Evolutionary conservation across 1,284 basidiomycete species (phyloP), one percentile per base, ranked within the genome.

Genomic region (Laetiporus sulphureus): DNA sequence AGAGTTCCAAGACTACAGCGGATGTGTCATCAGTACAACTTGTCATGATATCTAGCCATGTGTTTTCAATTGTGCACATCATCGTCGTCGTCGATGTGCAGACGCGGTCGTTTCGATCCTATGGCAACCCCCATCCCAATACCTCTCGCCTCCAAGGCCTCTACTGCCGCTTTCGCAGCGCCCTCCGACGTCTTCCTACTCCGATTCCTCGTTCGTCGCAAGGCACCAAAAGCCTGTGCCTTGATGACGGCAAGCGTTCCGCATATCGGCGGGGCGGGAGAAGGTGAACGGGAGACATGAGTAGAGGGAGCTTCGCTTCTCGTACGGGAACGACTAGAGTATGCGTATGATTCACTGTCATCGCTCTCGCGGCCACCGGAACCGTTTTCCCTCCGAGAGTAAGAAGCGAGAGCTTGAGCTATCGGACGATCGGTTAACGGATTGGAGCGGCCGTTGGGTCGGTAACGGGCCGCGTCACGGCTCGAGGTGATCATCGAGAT

Each of bases 181-280:
- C 75, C 78, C 45, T 88, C 84, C 20, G 79, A 75, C 23, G 77
- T 67, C 60, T 76, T 81, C 65, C 83, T 88, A 38, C 76, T 72
- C 47, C 82, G 72, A 33, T 78, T 71, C 44, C 86, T 75, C 42
- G 85, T 84, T 59, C 86, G 72, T 40, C 87, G 80, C 51, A 88
- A 68, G 13, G 84, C 84, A 31, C 87, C 87, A 57, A 89, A 90
- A 24, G 87, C 81, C 59, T 89, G 85, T 32, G 86, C 86, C 64
- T 90, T 90, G 65, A 90, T 87, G 44, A 90, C 85, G 37, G 87
- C 85, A 36, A 90, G 73, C 21, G 87, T 90, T 22, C 84, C 81
- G 36, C 82, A 86, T 55, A 87, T 72, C 18, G 75, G 71, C 18
- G 71, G 66, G 30, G 68, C 69, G 19, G 83, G 79, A n/a, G 82